Percentiles rank a stretch among this genome's conserved stretches.
phyloP scores from a whole-genome alignment of 257 asterid genomes.

The Nemophila menziesii region DNA sequence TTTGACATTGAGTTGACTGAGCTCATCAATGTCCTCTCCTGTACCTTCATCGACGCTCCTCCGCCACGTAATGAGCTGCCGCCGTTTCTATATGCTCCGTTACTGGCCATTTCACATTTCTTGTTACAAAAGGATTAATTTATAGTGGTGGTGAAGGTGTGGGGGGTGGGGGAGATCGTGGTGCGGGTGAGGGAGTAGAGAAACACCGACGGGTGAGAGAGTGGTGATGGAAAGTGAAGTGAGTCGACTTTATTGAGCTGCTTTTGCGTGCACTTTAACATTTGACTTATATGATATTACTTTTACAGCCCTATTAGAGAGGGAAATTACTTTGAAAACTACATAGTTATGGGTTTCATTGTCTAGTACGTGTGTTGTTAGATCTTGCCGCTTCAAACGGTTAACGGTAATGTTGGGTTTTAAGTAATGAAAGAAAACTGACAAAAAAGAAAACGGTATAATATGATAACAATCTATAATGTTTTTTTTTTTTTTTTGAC shows the following conservation, averaged over 20 bases:
- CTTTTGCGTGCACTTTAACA: constrained; percentile 10
- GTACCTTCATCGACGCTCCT: constrained; percentile 27
- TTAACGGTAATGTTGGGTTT: constrained; percentile 6
- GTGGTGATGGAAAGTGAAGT: constrained; percentile 15
- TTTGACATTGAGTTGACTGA: constrained; percentile 27
- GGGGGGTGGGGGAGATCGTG: not conserved
- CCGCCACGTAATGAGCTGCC: not conserved
- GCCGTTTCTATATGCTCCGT: constrained; percentile 24
- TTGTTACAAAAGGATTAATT: not conserved
- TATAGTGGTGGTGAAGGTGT: not conserved
- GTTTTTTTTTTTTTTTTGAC: no score
- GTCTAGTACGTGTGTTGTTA: not conserved
- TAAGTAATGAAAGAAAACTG: no score
- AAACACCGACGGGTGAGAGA: constrained; percentile 4
- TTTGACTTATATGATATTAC: not conserved
- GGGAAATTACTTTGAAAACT: not conserved
- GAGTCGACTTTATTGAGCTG: constrained; percentile 8
- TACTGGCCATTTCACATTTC: constrained; percentile 27
- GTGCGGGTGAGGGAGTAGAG: constrained; percentile 6
- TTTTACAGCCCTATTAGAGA: constrained; percentile 1
- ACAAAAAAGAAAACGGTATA: no score
- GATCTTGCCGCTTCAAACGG: constrained; percentile 1
- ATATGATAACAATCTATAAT: no score
- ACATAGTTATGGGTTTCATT: not conserved
- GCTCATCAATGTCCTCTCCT: constrained; percentile 17